phyloP scores from a whole-genome alignment of 1,284 basidiomycete genomes.

The Rhodofomes roseus region DNA sequence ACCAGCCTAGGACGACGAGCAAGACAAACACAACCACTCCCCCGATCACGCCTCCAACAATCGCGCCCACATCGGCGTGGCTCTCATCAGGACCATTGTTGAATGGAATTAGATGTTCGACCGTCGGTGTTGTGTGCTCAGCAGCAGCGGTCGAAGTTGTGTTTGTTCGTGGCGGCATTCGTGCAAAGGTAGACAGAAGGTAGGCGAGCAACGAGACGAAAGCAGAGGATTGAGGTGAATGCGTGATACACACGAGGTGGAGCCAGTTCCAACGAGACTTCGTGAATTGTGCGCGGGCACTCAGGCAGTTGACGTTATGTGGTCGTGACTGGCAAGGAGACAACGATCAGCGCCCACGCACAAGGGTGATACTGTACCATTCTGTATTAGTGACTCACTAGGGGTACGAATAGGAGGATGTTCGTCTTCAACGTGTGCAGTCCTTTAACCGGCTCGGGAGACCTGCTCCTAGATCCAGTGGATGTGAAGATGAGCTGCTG shows the following conservation, averaged over 20 bases:
- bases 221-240: neutral
- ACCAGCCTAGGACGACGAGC: neutral
- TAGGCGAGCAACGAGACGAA: too few species aligned
- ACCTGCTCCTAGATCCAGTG: too few species aligned
- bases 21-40: neutral
- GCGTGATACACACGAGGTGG: neutral
- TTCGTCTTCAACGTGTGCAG: neutral
- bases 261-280: neutral
- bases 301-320: neutral
- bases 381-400: neutral
- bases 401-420: neutral
- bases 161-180: too few species aligned
- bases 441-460: too few species aligned
- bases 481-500: too few species aligned
- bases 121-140: neutral
- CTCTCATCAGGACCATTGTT: neutral
- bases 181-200: too few species aligned
- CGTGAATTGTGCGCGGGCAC: neutral
- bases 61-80: neutral
- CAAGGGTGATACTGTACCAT: neutral
- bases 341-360: neutral
- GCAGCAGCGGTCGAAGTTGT: neutral
- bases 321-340: neutral
- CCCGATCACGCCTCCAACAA: neutral
- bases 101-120: neutral